A percentile compares a stretch with the other conserved stretches of the same genome.
phyloP scores from a whole-genome alignment of 345 rosid species.

The Nasturtium officinale region DNA sequence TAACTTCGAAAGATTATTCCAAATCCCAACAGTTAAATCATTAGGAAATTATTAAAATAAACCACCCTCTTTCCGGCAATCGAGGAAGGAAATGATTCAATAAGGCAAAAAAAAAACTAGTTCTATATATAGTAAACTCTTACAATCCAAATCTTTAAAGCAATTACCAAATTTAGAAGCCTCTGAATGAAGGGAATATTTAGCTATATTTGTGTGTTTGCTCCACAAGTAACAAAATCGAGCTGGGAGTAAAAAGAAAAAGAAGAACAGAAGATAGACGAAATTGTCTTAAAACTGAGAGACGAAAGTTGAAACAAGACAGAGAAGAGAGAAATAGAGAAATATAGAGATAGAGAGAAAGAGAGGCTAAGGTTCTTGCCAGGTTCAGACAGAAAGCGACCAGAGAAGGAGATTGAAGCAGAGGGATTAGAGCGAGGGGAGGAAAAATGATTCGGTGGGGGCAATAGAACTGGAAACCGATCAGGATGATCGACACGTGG shows the following conservation, averaged over 20 bases:
- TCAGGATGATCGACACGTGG: constrained; percentile 33
- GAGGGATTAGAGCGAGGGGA: constrained; percentile 19
- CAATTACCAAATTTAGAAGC: constrained; percentile 44
- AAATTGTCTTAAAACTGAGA: constrained; percentile 15
- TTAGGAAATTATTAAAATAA: constrained; percentile 9
- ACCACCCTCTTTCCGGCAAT: constrained; percentile 29
- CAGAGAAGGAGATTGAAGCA: constrained; percentile 15
- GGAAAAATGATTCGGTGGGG: constrained; percentile 43
- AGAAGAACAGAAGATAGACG: constrained; percentile 1
- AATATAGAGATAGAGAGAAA: constrained; percentile 11
- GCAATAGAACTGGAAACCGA: constrained; percentile 25
- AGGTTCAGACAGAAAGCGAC: constrained; percentile 46
- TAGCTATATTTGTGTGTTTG: constrained; percentile 22
- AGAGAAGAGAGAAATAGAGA: constrained; percentile 15
- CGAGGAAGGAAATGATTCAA: constrained; percentile 20
- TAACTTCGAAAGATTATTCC: constrained; percentile 22
- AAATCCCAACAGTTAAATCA: constrained; percentile 36
- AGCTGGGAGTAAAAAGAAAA: not conserved
- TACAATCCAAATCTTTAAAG: constrained; percentile 9
- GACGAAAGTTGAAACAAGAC: constrained; percentile 24
- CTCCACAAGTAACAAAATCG: constrained; percentile 21
- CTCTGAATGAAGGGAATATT: constrained; percentile 22
- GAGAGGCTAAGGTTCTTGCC: constrained; percentile 26
- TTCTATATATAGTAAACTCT: constrained; percentile 36
- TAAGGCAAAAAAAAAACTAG: constrained; percentile 5